phyloP scores from a whole-genome alignment of 2,329 filamentous ascomycete genomes.

The Malbranchea cinnamomea region DNA sequence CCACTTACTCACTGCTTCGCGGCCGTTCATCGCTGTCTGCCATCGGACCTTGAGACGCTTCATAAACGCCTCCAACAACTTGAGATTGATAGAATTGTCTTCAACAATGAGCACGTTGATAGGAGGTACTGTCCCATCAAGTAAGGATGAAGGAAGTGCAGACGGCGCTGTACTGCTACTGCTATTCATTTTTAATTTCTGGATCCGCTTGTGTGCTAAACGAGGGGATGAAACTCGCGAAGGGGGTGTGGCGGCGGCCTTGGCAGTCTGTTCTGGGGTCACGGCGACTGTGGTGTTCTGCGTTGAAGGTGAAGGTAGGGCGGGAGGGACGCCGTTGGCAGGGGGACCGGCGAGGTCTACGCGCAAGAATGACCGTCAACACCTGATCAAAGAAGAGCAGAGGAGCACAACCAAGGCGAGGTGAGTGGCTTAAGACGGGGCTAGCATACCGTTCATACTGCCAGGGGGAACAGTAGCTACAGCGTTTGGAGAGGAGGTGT shows the following conservation, averaged over 20 bases:
- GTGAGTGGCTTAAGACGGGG: neutral
- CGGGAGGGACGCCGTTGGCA: conserved; percentile 21
- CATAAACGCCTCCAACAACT: conserved; percentile 86
- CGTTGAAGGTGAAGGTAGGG: conserved; percentile 30
- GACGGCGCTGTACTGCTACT: conserved; percentile 25
- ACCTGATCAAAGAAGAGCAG: conserved; percentile 4
- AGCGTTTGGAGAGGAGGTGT: conserved; percentile 69
- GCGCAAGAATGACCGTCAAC: conserved; percentile 7
- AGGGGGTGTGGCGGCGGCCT: conserved; percentile 31
- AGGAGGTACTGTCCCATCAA: conserved; percentile 75
- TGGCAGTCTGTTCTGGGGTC: conserved; percentile 29
- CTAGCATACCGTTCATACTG: conserved; percentile 15
- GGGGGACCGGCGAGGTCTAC: conserved; percentile 26
- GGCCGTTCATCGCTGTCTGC: conserved; percentile 93
- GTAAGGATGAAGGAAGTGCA: conserved; percentile 44
- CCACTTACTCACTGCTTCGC: conserved; percentile 89
- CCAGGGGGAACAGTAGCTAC: conserved; percentile 34
- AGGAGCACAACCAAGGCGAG: neutral
- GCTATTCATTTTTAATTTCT: conserved; percentile 40
- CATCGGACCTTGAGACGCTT: conserved; percentile 90
- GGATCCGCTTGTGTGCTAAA: conserved; percentile 23
- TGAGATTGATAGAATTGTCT: conserved; percentile 94
- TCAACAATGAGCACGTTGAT: conserved; percentile 97
- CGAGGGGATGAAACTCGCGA: conserved; percentile 36
- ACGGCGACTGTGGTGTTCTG: conserved; percentile 40